Evolutionary conservation across 345 rosid species (phyloP), one percentile per base, ranked within the genome.

Genomic region (Anastatica hierochuntica): DNA sequence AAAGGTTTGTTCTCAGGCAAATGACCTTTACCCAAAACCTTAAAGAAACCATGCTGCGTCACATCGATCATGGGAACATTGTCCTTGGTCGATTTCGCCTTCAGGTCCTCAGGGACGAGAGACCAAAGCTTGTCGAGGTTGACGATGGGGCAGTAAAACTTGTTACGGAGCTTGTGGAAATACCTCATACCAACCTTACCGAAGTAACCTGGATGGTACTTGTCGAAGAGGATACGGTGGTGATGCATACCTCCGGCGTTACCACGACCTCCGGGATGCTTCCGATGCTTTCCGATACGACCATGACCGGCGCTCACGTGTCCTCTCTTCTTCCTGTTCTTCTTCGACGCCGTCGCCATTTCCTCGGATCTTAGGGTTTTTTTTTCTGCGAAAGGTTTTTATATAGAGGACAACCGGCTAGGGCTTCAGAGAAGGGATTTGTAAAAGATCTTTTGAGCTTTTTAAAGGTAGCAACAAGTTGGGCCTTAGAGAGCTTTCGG

Each of bases 221-320:
- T 81, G 77, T 79, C 84, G 74, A 81, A 76, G 49, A 81, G 78
- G 76, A 81, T 81, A 58, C 82, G 58, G 69, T 81, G 88, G 67
- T 81, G 84, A 60, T 81, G 84, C 84, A 79, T 76, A 14, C 84
- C 84, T 42, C 84, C 88, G 10, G 74, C 74, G 50, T 70, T 70
- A 37, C 74, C 82, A 14, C 88, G 75, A 36, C 84, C 84, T 40
- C 83, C 85, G 1, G 83, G 89, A 56, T 79, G 90, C 77, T 82
- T 82, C 46, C 89, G 18, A 58, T 82, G 85, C 78, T 82, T 79
- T n/a, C 90, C 85, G 49, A 82, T 66, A 42, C 90, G 83, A 0
- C 89, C 89, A 36, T 82, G 89, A 1, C 85, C 85, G n/a, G 89
- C 83, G 71, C 85, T 79, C 40, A 82, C 83, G 68, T 79, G 90